Conservation (phyloP, 1,284 basidiomycete species). For the Moesziomyces antarcticus region DNA sequence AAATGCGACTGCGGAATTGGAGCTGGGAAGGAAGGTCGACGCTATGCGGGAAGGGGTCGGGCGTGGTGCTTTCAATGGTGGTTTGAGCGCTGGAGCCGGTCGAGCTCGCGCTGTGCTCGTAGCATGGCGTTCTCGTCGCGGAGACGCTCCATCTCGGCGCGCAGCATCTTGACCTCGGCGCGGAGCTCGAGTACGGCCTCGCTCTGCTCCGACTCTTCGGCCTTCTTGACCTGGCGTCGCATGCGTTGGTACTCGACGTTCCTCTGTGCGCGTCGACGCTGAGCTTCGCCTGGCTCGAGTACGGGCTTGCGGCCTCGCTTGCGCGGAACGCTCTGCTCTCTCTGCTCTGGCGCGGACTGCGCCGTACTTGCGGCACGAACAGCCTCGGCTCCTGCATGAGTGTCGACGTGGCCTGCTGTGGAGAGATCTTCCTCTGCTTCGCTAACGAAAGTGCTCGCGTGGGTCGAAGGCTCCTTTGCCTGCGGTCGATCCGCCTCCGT, state of each 20-base stretch:
- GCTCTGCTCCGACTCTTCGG: conserved; percentile 39
- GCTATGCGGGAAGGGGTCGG: too few relatives aligned
- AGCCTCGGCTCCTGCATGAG: not conserved
- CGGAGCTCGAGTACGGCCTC: conserved; percentile 46
- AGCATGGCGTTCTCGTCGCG: conserved; percentile 58
- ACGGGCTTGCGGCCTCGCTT: conserved; percentile 39
- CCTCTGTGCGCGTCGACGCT: conserved; percentile 34
- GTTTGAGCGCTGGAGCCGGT: conserved; percentile 25
- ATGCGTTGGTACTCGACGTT: conserved; percentile 47
- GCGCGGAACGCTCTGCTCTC: conserved; percentile 12
- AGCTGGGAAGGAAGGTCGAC: too few relatives aligned
- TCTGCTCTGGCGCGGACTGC: conserved; percentile 4
- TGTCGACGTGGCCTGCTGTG: not conserved
- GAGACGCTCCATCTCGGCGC: conserved; percentile 53
- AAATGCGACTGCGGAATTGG: too few relatives aligned
- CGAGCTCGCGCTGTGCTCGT: conserved; percentile 51
- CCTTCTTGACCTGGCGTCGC: conserved; percentile 42
- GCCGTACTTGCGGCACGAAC: not conserved
- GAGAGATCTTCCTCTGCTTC: not conserved
- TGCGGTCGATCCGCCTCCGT: conserved; percentile 10
- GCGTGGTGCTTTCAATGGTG: not conserved
- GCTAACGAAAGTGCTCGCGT: not conserved
- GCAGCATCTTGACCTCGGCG: conserved; percentile 56
- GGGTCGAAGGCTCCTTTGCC: conserved; percentile 1
- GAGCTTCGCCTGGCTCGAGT: conserved; percentile 31